Evolutionary conservation across 768 basidiomycete species (phyloP).

Genomic region (Cubamyces lactineus): DNA sequence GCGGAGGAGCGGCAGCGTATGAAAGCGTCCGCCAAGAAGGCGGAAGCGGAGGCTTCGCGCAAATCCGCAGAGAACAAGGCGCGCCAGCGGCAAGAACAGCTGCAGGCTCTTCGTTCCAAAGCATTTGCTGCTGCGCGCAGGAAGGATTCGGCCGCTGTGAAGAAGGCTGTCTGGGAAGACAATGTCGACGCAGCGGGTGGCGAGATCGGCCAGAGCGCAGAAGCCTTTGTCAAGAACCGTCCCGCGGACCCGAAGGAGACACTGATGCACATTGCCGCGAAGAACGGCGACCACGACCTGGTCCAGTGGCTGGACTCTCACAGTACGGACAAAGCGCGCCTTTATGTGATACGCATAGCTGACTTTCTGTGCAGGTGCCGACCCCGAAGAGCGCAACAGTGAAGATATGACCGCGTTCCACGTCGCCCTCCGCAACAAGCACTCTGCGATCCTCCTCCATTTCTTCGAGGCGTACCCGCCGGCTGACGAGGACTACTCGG

Average conservation of each 20-base stretch:
- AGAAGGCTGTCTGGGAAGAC: conserved; percentile 70
- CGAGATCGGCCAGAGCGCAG: conserved; percentile 61
- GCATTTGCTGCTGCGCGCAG: conserved; percentile 68
- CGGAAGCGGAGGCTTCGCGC: conserved; percentile 51
- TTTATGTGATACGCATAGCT: conserved; percentile 15
- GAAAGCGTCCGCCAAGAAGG: conserved; percentile 59
- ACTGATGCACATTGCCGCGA: conserved; percentile 67
- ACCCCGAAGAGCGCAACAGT: conserved; percentile 69
- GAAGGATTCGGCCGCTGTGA: conserved; percentile 55
- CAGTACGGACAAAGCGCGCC: conserved; percentile 38
- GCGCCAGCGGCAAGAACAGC: conserved; percentile 48
- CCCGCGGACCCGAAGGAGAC: conserved; percentile 67
- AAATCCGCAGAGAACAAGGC: conserved; percentile 54
- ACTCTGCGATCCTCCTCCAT: conserved; percentile 55
- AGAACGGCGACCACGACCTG: conserved; percentile 56
- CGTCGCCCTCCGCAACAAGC: conserved; percentile 56
- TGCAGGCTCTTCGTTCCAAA: conserved; percentile 60
- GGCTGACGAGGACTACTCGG: conserved; percentile 49
- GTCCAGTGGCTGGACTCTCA: conserved; percentile 74
- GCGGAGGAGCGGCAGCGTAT: conserved; percentile 62
- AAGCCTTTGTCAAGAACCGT: conserved; percentile 47
- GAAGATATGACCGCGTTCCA: conserved; percentile 67
- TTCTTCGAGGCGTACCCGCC: conserved; percentile 67
- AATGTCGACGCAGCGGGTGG: conserved; percentile 71
- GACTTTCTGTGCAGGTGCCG: conserved; percentile 54